phyloP scores from a whole-genome alignment of 2,329 filamentous ascomycete species.

The Aschersonia sp. region DNA sequence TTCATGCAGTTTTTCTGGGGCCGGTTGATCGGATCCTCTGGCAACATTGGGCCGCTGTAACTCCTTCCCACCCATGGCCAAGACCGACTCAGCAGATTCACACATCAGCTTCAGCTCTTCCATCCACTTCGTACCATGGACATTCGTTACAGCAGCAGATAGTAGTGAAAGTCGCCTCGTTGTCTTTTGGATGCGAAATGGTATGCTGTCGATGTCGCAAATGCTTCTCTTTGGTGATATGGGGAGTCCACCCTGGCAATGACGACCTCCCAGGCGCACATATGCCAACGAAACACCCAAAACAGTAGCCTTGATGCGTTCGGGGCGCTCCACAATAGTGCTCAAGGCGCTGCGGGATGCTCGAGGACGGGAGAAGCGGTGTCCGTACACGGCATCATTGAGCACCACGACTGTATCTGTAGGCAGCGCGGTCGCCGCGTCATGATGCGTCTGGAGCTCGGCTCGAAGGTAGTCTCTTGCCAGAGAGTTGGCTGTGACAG shows the following conservation, averaged over 20 bases:
- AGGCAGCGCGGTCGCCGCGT: slow-evolving; percentile 20
- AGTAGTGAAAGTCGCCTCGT: slow-evolving; percentile 54
- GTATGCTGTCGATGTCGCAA: slow-evolving; percentile 40
- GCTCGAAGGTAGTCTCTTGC: slow-evolving; percentile 54
- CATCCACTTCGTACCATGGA: slow-evolving; percentile 91
- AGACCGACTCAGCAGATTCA: slow-evolving; percentile 58
- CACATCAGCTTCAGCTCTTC: slow-evolving; percentile 79
- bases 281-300: slow-evolving; percentile 78
- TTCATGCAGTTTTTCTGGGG: slow-evolving; percentile 54
- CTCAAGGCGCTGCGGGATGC: slow-evolving; percentile 56
- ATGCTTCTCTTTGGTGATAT: slow-evolving; percentile 48
- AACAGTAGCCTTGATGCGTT: slow-evolving; percentile 72
- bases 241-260: slow-evolving; percentile 55
- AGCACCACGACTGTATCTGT: slow-evolving; percentile 67
- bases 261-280: slow-evolving; percentile 71
- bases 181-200: slow-evolving; percentile 78
- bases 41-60: slow-evolving; percentile 53
- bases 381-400: slow-evolving; percentile 89
- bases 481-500: slow-evolving; percentile 36
- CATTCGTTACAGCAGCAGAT: slow-evolving; percentile 69
- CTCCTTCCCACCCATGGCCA: slow-evolving; percentile 67
- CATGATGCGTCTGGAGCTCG: slow-evolving; percentile 52
- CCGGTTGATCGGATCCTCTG: slow-evolving; percentile 27
- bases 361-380: slow-evolving; percentile 74
- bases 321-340: slow-evolving; percentile 85